Percentiles rank a stretch among this genome's conserved stretches.
Conservation (phyloP, 306 rosid genomes). For the Alnus rubra region DNA sequence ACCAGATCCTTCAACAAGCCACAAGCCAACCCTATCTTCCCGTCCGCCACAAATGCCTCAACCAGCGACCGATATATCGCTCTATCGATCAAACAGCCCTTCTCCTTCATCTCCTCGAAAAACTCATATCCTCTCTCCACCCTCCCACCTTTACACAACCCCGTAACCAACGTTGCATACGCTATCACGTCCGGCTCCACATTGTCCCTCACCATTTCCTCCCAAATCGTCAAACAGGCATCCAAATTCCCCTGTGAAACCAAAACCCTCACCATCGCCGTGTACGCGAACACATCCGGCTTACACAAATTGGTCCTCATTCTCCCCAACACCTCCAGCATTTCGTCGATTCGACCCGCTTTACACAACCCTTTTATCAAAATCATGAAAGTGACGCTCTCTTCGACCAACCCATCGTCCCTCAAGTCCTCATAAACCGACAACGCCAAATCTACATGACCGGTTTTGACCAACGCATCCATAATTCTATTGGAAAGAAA, state of each 20-base stretch:
- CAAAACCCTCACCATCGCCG: constrained; percentile 63
- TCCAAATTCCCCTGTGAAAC: constrained; percentile 57
- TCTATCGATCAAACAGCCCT: constrained; percentile 71
- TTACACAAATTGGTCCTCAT: constrained; percentile 75
- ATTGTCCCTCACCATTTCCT: constrained; percentile 69
- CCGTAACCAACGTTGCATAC: constrained; percentile 61
- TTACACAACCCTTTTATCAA: constrained; percentile 77
- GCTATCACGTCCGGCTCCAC: constrained; percentile 73
- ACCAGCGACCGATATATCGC: constrained; percentile 59
- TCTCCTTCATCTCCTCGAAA: constrained; percentile 80
- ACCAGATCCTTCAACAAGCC: constrained; percentile 76
- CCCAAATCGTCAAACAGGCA: constrained; percentile 73
- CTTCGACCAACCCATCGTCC: constrained; percentile 68
- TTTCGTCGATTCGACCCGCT: constrained; percentile 60
- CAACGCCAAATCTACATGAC: constrained; percentile 60
- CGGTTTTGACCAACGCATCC: constrained; percentile 64
- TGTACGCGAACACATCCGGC: constrained; percentile 83
- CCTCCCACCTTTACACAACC: constrained; percentile 59
- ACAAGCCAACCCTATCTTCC: constrained; percentile 62
- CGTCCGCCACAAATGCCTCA: constrained; percentile 62
- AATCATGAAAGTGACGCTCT: constrained; percentile 74
- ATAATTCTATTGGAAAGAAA: constrained; percentile 76
- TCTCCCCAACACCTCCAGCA: constrained; percentile 53
- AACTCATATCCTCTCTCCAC: constrained; percentile 60
- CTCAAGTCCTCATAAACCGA: constrained; percentile 68